Conservation (phyloP, 805 yeast genomes). For the Candida xyloterini region DNA sequence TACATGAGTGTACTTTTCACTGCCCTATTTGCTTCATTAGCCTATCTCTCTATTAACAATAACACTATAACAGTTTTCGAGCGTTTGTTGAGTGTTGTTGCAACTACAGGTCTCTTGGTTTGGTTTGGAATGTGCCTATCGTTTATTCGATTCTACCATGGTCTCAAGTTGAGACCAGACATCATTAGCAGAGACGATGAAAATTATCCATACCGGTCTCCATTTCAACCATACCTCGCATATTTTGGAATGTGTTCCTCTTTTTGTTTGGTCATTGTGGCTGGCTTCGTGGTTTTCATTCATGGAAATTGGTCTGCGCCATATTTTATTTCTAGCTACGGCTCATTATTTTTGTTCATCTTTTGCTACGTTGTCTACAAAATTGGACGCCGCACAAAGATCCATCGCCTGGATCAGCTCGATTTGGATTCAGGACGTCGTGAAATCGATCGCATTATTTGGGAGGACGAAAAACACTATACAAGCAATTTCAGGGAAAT, state of each 20-base stretch:
- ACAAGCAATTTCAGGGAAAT: conserved; percentile 33
- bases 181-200: conserved; percentile 52
- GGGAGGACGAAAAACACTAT: conserved; percentile 66
- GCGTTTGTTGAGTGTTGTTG: conserved; percentile 61
- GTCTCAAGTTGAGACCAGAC: conserved; percentile 52
- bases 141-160: conserved; percentile 52
- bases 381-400: conserved; percentile 55
- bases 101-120: conserved; percentile 72
- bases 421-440: conserved; percentile 84
- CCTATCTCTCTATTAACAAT: conserved; percentile 57
- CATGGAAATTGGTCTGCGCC: conserved; percentile 46
- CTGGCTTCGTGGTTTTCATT: conserved; percentile 53
- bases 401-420: conserved; percentile 66
- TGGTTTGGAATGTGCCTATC: conserved; percentile 71
- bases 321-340: conserved; percentile 53
- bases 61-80: conserved; percentile 62
- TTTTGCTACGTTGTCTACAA: conserved; percentile 49
- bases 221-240: conserved; percentile 55
- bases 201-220: conserved; percentile 53
- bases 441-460: conserved; percentile 73
- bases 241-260: conserved; percentile 46
- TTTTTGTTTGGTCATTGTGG: conserved; percentile 38
- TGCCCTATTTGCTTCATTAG: conserved; percentile 55
- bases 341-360: conserved; percentile 44
- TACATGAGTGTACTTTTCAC: conserved; percentile 65